These are phyloP conservation scores for Epichloe brachyelytri DNA, from an alignment of 2,329 filamentous ascomycete species.

Conservation along the genomic window DNA sequence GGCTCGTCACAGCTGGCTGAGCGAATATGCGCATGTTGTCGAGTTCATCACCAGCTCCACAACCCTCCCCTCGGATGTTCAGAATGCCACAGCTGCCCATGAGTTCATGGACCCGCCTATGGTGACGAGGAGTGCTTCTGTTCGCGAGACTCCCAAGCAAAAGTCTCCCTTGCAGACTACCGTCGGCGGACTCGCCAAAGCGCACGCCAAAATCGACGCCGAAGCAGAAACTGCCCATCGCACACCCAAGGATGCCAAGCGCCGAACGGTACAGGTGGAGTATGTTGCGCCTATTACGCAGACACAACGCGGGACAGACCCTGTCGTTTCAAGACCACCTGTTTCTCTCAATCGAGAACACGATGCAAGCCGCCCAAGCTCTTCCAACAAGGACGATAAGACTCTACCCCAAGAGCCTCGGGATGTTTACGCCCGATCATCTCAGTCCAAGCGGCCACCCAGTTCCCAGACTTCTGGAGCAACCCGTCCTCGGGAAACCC, in stretches of 20 bases:
- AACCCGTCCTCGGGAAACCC: conserved; percentile 19
- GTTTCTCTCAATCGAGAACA: conserved; percentile 25
- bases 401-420: conserved; percentile 47
- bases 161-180: conserved; percentile 36
- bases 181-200: conserved; percentile 54
- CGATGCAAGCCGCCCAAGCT: conserved; percentile 20
- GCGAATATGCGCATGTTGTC: conserved; percentile 92
- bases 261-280: conserved; percentile 91
- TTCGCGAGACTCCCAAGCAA: conserved; percentile 71
- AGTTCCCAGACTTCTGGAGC: conserved; percentile 29
- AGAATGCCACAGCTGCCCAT: conserved; percentile 59
- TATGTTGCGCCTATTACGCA: conserved; percentile 87
- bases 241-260: conserved; percentile 74
- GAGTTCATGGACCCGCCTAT: conserved; percentile 44
- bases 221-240: conserved; percentile 44
- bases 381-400: conserved; percentile 38
- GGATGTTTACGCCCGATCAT: conserved; percentile 27
- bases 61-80: conserved; percentile 73
- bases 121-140: conserved; percentile 78
- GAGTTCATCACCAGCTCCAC: conserved; percentile 95
- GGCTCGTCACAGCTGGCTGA: conserved; percentile 93
- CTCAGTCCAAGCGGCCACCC: conserved; percentile 29
- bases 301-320: conserved; percentile 54
- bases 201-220: conserved; percentile 61
- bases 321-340: conserved; percentile 15